These are phyloP conservation scores for Paxillus rubicundulus DNA, from an alignment of 768 basidiomycete genomes.

Conservation along the genomic window DNA sequence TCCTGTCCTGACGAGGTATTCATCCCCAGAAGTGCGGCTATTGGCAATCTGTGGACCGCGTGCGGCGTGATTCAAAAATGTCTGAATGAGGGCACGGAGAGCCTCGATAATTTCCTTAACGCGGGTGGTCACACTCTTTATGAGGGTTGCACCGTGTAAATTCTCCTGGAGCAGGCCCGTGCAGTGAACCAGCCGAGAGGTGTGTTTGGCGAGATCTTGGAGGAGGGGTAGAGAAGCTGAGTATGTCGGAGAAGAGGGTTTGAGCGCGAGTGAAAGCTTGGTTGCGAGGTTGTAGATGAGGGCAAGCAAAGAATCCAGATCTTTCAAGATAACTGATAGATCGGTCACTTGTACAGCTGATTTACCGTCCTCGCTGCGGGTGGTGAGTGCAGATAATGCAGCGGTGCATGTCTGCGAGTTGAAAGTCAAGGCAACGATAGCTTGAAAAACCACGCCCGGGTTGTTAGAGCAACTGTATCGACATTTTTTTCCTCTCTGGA, in stretches of 20 bases:
- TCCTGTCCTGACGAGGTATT: conserved; percentile 56
- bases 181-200: conserved; percentile 52
- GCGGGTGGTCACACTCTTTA: conserved; percentile 41
- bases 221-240: conserved; percentile 50
- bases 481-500: neutral
- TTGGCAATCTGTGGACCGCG: conserved; percentile 15
- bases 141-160: conserved; percentile 46
- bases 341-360: conserved; percentile 15
- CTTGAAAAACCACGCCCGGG: neutral
- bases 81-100: conserved; percentile 42
- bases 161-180: conserved; percentile 40
- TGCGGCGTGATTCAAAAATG: conserved; percentile 39
- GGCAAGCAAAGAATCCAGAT: conserved; percentile 55
- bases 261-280: conserved; percentile 61
- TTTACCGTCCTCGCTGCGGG: neutral
- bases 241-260: conserved; percentile 54
- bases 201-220: conserved; percentile 49
- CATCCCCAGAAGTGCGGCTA: conserved; percentile 34
- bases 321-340: conserved; percentile 46
- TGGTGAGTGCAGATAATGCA: conserved; percentile 13
- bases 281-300: conserved; percentile 57
- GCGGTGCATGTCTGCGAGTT: conserved; percentile 19
- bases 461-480: neutral
- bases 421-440: conserved; percentile 10
- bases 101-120: conserved; percentile 44